Evolutionary conservation across 2,329 filamentous ascomycete genomes (phyloP).

Genomic region (Pyrenophora teres): DNA sequence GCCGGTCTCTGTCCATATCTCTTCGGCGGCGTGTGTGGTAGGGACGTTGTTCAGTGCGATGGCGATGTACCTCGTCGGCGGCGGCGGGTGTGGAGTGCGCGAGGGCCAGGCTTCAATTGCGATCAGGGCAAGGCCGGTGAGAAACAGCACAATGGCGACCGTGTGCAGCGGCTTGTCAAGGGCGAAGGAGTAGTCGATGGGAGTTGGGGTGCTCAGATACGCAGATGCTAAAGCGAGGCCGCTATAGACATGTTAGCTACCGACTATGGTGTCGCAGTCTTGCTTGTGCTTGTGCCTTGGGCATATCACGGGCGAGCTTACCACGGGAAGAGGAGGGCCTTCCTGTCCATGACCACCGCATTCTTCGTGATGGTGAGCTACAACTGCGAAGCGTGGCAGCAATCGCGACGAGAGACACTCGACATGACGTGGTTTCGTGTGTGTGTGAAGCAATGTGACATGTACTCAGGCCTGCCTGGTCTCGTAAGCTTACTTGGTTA

Average conservation of each 20-base stretch:
- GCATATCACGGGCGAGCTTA: constrained; percentile 14
- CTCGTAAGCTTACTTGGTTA: not conserved
- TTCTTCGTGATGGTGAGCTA: constrained; percentile 30
- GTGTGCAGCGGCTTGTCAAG: constrained; percentile 46
- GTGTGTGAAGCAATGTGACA: constrained; percentile 2
- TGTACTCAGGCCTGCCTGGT: constrained; percentile 13
- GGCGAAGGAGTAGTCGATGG: constrained; percentile 41
- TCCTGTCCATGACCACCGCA: constrained; percentile 44
- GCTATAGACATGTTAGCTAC: constrained; percentile 32
- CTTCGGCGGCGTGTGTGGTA: constrained; percentile 27
- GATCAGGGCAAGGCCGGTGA: constrained; percentile 40
- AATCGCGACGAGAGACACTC: constrained; percentile 19
- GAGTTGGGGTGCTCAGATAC: constrained; percentile 39
- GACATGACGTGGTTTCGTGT: constrained; percentile 22
- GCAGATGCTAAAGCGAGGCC: constrained; percentile 42
- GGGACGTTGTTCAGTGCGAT: constrained; percentile 38
- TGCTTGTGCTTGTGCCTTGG: not conserved
- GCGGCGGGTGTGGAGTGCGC: constrained; percentile 23
- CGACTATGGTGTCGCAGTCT: not conserved
- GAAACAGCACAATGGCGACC: constrained; percentile 35
- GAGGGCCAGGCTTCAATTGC: constrained; percentile 31
- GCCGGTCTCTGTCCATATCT: constrained; percentile 34
- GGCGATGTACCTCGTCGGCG: constrained; percentile 33
- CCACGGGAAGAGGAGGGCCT: constrained; percentile 44
- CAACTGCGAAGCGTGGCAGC: constrained; percentile 30